Base-by-base conservation (phyloP, 768 basidiomycete genomes). In the Lentinula edodes region DNA sequence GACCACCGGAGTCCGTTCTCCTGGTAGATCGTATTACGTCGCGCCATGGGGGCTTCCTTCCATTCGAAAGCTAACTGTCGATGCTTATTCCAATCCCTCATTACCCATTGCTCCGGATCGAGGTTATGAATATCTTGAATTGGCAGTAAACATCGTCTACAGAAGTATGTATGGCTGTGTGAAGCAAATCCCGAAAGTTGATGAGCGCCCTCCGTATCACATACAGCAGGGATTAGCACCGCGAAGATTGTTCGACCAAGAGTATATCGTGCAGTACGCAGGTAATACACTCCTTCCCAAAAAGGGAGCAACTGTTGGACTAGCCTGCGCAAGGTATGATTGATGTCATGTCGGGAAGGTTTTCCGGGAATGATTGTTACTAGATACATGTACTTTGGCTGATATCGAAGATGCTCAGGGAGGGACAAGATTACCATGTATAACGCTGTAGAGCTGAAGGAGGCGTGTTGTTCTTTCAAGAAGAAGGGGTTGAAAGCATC, bases 251-350 rank as follows among this genome's bases (percentile, higher is more conserved):
- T 58, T 1, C 71, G 66, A 1, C 77, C 77, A 15, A 23, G 10
- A 1, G 51, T 46, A 18, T 65, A 62, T 3, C 43, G 39, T 6
- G 50, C 45, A 0, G 76, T 77, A 16, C 67, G 46, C 7, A 71
- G 62, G 45, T 70, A 68, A 34, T 55, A 66, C 5, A 76, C 59
- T 0, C 77, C 76, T 6, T 57, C 10, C 72, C 75, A 80, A 13
- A 75, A 67, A 1, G 67, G 59, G 2, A 73, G 38, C 2, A 79
- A 63, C 16, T 79, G 71, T 23, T 76, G 67, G 3, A 80, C 69
- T 8, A 80, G 62, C 0, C 71, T 70, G 2, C 61, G 20, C 2
- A 80, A 52, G 35, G 73, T 66, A 35, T 74, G 72, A 52, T 79
- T 76, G 3, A 78, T 67, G 41, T 78, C 62, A 0, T 71, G 60